phyloP scores from a whole-genome alignment of 2,329 filamentous ascomycete species.

The Cladophialophora exuberans region DNA sequence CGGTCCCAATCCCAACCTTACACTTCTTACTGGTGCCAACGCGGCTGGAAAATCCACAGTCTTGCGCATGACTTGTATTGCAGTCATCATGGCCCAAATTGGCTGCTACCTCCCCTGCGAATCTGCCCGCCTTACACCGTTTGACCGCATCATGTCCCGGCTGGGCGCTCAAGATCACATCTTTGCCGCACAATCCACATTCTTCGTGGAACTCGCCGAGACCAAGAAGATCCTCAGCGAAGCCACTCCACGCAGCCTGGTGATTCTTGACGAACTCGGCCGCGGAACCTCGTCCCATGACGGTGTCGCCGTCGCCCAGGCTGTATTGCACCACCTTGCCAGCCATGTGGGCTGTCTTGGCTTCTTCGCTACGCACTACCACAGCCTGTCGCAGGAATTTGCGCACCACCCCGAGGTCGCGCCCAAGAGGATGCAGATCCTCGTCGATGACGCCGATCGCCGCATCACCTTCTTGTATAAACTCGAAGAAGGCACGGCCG shows the following conservation, averaged over 20 bases:
- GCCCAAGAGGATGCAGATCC: slow-evolving; percentile 88
- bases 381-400: slow-evolving; percentile 90
- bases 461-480: slow-evolving; percentile 97
- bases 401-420: slow-evolving; percentile 83
- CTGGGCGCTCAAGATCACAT: slow-evolving; percentile 98
- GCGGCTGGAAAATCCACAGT: slow-evolving; percentile 97
- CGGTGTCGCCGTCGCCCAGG: slow-evolving; percentile 93
- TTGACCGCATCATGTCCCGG: slow-evolving; percentile 98
- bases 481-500: slow-evolving; percentile 88
- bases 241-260: slow-evolving; percentile 88
- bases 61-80: slow-evolving; percentile 93
- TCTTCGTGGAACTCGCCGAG: slow-evolving; percentile 96
- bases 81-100: slow-evolving; percentile 96
- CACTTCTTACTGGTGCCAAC: slow-evolving; percentile 91
- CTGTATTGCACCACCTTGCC: slow-evolving; percentile 94
- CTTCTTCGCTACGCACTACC: slow-evolving; percentile 98
- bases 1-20: slow-evolving; percentile 79
- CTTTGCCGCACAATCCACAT: slow-evolving; percentile 95
- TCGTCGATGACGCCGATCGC: slow-evolving; percentile 81
- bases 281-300: slow-evolving; percentile 95
- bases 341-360: slow-evolving; percentile 91
- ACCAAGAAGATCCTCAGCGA: slow-evolving; percentile 97
- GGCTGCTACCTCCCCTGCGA: slow-evolving; percentile 88
- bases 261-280: slow-evolving; percentile 95
- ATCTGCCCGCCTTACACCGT: slow-evolving; percentile 81